phyloP scores from a whole-genome alignment of 345 rosid genomes.

The Euphorbia peplus region DNA sequence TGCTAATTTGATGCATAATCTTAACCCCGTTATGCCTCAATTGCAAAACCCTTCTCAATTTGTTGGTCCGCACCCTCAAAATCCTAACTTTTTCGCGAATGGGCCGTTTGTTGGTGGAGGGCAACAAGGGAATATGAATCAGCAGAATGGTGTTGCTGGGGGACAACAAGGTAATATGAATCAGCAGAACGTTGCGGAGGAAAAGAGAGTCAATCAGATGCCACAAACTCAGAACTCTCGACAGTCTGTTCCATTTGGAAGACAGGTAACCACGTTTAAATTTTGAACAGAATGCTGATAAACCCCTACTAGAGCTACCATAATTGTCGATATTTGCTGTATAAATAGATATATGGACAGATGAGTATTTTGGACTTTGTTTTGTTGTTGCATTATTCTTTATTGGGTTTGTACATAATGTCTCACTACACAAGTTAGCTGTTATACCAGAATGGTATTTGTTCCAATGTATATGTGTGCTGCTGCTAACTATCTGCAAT shows the following conservation, averaged over 20 bases:
- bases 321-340: background rate
- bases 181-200: constrained; percentile 32
- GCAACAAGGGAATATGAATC: no score
- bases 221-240: constrained; percentile 26
- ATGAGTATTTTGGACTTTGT: background rate
- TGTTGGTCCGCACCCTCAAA: constrained; percentile 21
- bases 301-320: background rate
- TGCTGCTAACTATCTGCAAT: background rate
- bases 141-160: constrained; percentile 41
- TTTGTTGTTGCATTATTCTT: background rate
- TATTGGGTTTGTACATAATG: no score
- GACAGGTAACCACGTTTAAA: constrained; percentile 24
- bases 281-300: background rate
- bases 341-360: background rate
- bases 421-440: background rate
- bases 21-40: constrained; percentile 40
- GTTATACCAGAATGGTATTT: background rate
- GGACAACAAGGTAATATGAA: constrained; percentile 38
- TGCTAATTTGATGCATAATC: constrained; percentile 33
- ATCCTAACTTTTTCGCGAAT: constrained; percentile 41
- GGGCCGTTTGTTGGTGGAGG: constrained; percentile 40
- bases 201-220: constrained; percentile 19
- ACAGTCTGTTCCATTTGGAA: constrained; percentile 25
- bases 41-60: constrained; percentile 21
- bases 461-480: background rate